Evolutionary conservation across 495 filamentous ascomycete species (phyloP), one percentile per base, ranked within the genome.

Genomic region (Cenococcum geophilum): DNA sequence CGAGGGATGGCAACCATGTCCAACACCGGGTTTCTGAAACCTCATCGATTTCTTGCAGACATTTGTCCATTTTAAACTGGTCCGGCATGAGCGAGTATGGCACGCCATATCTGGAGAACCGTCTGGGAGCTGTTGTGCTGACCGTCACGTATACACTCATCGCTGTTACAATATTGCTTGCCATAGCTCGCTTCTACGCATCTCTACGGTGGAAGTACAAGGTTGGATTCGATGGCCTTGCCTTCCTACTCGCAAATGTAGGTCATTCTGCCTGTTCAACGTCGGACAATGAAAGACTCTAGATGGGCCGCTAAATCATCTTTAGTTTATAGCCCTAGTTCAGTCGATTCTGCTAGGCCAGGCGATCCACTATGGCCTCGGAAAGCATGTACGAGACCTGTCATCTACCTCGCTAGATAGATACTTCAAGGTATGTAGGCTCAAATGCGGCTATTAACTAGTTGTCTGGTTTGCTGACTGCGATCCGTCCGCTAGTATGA

Each of bases 351-450:
- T 51, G 18, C 6, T 25, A 51, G 48, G 22, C 11, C 6, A 25
- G 18, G 51, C 62, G 5, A 53, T 37, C 5, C 52, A 60, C 21
- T 35, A 55, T 42, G 61, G 67, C 21, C 57, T 70, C 6, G 61
- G 65, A 43, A 53, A 48, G 48, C 60, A 60, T 20, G 62, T 64
- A 27, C 20, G 51, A 1, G 36, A 12, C n/a, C 52, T 69, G 1
- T 40, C 42, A 21, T 3, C 25, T n/a, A 0, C 16, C 16, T 4
- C 49, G 23, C 42, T 67, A 18, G 37, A 35, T 34, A 10, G 27
- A 22, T 56, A 47, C 58, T 65, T 55, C 58, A 62, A 63, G 37
- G 55, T 62, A 14, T 6, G 8, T 20, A n/a, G n/a, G n/a, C n/a
- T n/a, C n/a, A n/a, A n/a, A n/a, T n/a, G n/a, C n/a, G n/a, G n/a